Base-by-base conservation (phyloP, 306 rosid genomes). In the Prunus mume region DNA sequence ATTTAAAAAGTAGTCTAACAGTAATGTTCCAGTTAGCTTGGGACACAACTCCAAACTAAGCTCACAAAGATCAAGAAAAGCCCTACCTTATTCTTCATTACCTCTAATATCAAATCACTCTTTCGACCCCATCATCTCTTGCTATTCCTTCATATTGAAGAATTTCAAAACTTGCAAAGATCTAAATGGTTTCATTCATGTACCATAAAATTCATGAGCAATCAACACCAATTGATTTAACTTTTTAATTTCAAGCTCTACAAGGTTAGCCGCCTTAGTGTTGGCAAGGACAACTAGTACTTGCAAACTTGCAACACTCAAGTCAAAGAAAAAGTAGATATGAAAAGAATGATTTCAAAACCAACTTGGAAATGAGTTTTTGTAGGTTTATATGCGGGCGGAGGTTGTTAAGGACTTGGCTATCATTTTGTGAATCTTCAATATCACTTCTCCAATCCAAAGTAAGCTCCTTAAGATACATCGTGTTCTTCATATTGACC, bases 181-280 rank as follows among this genome's bases (percentile, higher is more conserved):
- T 30, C 32, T 30, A 30, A 30, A 30, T 30, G 34, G 15, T 1
- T 20, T 56, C 10, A 55, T 55, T 13, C 11, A 10, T 19, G 30
- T 28, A 28, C 73, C 45, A 11, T 38, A 76, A 30, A 76, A 52
- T 13, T 66, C 73, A 6, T 15, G 18, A 22, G 57, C 65, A 22
- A 76, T 43, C 1, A 9, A 30, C 28, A 27, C 79, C 28, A 67
- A 10, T 55, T 22, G 68, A 24, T 76, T 51, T 2, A 67, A 25
- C 18, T 19, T 1, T 24, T 6, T n/a, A 56, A 69, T 69, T 19
- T 43, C 2, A 2, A 78, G 62, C 17, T 34, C 1, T 41, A 28
- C n/a, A 5, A 81, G 78, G 24, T 47, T 60, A 85, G 76, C 32
- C 22, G 54, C 12, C 60, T 79, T 30, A 78, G 66, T n/a, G 47